Percentiles rank a stretch among this genome's conserved stretches.
Evolutionary conservation across 352 stramenopile species (phyloP).

Genomic region (Phytophthora pisi): DNA sequence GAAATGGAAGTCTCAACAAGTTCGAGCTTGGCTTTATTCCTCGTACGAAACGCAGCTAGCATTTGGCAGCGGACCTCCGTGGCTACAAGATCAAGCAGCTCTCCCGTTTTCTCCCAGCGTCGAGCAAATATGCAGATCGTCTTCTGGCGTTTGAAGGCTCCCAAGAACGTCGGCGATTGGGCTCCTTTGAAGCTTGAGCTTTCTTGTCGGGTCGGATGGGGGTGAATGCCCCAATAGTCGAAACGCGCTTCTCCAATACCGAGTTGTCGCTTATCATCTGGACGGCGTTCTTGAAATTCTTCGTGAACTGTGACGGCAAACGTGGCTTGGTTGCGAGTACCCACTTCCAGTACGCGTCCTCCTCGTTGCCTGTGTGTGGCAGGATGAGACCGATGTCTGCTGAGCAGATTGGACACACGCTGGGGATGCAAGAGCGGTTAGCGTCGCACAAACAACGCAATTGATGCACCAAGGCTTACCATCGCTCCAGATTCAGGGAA

Average conservation of each 20-base stretch:
- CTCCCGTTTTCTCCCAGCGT: conserved; percentile 1
- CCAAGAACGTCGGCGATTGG: conserved; percentile 10
- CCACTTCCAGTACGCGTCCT: conserved; percentile 66
- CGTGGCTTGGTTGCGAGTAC: conserved; percentile 43
- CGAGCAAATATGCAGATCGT: not conserved
- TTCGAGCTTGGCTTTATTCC: not conserved
- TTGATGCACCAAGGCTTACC: conserved; percentile 23
- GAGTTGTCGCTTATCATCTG: conserved; percentile 3
- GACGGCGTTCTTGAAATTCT: conserved; percentile 51
- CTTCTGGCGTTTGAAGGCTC: not conserved
- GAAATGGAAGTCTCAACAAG: not conserved
- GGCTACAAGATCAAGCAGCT: conserved; percentile 17
- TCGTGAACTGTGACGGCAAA: conserved; percentile 49
- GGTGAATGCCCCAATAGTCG: not conserved
- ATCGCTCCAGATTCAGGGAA: conserved; percentile 25
- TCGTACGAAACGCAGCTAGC: not conserved
- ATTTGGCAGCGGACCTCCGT: not conserved
- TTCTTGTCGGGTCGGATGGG: not conserved
- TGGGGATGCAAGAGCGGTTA: conserved; percentile 20
- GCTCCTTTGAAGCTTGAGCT: not conserved
- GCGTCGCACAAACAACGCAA: not conserved
- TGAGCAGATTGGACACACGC: conserved; percentile 60
- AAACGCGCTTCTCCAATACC: not conserved
- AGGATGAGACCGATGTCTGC: conserved; percentile 62
- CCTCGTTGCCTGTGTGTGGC: conserved; percentile 50